Evolutionary conservation across 1,139 yeast genomes (phyloP).

Genomic region (Diutina sp.): DNA sequence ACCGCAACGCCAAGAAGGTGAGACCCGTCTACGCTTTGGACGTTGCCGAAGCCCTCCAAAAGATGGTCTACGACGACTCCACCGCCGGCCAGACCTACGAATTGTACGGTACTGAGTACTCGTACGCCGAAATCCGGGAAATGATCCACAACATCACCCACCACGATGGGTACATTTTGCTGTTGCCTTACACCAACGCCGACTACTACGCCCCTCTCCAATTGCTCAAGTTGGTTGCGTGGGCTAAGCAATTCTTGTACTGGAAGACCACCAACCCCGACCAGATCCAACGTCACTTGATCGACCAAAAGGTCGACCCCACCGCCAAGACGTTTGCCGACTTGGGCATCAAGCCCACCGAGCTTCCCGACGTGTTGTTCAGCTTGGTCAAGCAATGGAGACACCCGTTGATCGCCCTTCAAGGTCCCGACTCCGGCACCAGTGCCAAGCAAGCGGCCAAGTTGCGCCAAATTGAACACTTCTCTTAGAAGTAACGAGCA

Average conservation of each 20-base stretch:
- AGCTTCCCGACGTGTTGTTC: slow-evolving; percentile 59
- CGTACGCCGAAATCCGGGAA: slow-evolving; percentile 56
- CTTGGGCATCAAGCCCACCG: slow-evolving; percentile 56
- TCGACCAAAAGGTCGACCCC: slow-evolving; percentile 54
- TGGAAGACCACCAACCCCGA: slow-evolving; percentile 67
- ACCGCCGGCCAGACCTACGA: slow-evolving; percentile 71
- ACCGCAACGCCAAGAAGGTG: slow-evolving; percentile 49
- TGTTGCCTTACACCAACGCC: slow-evolving; percentile 42
- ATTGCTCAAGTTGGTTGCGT: slow-evolving; percentile 33
- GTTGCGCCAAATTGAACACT: slow-evolving; percentile 2
- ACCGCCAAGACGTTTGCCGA: slow-evolving; percentile 56
- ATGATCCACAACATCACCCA: slow-evolving; percentile 56
- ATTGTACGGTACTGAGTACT: slow-evolving; percentile 60
- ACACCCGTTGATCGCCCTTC: slow-evolving; percentile 14
- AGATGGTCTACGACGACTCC: slow-evolving; percentile 70
- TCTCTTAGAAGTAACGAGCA: neutral
- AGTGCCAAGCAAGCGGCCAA: neutral
- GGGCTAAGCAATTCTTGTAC: slow-evolving; percentile 42
- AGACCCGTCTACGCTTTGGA: slow-evolving; percentile 71
- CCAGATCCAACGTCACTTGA: slow-evolving; percentile 62
- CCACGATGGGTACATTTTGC: slow-evolving; percentile 43
- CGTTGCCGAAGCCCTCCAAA: slow-evolving; percentile 70
- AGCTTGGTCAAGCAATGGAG: slow-evolving; percentile 49
- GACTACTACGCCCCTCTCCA: slow-evolving; percentile 25
- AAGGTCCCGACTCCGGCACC: neutral